A percentile compares a stretch with the other conserved stretches of the same genome.
Evolutionary conservation across 352 stramenopile genomes (phyloP).

Genomic region (Globisporangium apiculatum): DNA sequence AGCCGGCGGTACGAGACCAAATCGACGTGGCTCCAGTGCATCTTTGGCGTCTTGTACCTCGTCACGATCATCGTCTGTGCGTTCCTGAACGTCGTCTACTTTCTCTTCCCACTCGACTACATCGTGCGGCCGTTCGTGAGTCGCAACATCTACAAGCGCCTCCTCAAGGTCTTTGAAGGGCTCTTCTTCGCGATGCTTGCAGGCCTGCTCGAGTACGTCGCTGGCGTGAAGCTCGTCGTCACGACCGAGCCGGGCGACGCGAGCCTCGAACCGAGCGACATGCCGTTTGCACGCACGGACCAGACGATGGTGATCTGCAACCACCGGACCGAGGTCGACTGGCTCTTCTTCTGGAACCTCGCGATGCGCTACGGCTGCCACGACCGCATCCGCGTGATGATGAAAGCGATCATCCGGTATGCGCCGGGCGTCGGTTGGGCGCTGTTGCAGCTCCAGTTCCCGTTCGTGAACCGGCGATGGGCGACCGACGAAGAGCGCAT

Average conservation of each 20-base stretch:
- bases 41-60: slow-evolving; percentile 39
- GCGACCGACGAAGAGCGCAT: slow-evolving; percentile 50
- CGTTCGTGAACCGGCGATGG: slow-evolving; percentile 70
- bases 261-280: slow-evolving; percentile 15
- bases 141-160: slow-evolving; percentile 18
- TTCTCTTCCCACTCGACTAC: slow-evolving; percentile 48
- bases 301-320: slow-evolving; percentile 65
- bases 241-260: slow-evolving; percentile 33
- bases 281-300: slow-evolving; percentile 34
- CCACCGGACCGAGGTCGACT: slow-evolving; percentile 77
- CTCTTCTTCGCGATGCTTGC: slow-evolving; percentile 56
- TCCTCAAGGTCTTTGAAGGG: slow-evolving; percentile 33
- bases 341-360: slow-evolving; percentile 80
- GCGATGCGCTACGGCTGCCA: slow-evolving; percentile 56
- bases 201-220: slow-evolving; percentile 47
- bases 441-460: slow-evolving; percentile 62
- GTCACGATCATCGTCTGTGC: slow-evolving; percentile 36
- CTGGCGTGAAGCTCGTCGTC: slow-evolving; percentile 51
- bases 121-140: slow-evolving; percentile 27
- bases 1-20: slow-evolving; percentile 40
- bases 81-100: slow-evolving; percentile 54
- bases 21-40: slow-evolving; percentile 29
- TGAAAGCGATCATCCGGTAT: slow-evolving; percentile 62
- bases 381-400: slow-evolving; percentile 71
- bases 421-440: slow-evolving; percentile 59